These are phyloP conservation scores for Coemansia sp. DNA, from an alignment of 192 early-diverging fungal genomes.

Conservation along the genomic window DNA sequence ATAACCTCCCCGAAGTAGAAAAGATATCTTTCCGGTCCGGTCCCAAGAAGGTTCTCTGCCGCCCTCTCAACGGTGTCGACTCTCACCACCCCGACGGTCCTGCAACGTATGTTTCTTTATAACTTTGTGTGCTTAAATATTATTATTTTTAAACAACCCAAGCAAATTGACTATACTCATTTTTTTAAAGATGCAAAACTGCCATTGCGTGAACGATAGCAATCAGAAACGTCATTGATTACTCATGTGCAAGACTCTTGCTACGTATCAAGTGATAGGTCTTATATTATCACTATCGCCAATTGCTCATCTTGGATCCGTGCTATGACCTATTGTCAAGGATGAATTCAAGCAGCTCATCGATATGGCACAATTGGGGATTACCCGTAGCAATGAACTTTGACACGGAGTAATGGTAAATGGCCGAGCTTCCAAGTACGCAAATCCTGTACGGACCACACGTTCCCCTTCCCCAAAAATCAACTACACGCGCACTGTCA, in stretches of 20 bases:
- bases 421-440: too few species aligned
- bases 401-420: too few species aligned
- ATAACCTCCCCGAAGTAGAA: neutral
- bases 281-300: neutral
- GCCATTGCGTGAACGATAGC: neutral
- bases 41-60: conserved; percentile 34
- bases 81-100: conserved; percentile 28
- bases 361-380: too few species aligned
- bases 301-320: neutral
- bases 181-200: neutral
- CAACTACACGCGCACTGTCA: too few species aligned
- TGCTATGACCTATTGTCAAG: neutral
- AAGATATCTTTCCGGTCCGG: conserved; percentile 26
- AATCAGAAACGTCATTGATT: neutral
- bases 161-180: neutral
- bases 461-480: neutral
- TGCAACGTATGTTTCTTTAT: conserved; percentile 10
- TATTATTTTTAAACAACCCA: neutral
- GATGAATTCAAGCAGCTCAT: neutral
- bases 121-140: neutral
- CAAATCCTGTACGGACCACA: too few species aligned
- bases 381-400: too few species aligned
- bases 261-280: neutral
- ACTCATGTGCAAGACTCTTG: neutral
- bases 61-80: conserved; percentile 30